Evolutionary conservation across 2,329 filamentous ascomycete species (phyloP).

Genomic region (Monosporascus sp.): DNA sequence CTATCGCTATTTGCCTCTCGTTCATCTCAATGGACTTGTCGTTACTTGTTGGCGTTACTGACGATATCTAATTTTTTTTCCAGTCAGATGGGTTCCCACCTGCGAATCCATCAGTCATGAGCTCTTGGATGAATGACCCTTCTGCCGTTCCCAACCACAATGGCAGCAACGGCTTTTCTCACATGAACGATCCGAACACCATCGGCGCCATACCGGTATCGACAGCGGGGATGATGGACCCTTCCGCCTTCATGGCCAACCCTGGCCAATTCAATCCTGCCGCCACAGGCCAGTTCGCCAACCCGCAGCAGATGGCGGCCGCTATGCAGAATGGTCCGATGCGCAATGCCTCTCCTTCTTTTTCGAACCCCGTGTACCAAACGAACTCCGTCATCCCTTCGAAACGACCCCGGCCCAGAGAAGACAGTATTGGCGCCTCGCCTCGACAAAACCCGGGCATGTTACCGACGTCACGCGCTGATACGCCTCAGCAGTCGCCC

Average conservation of each 20-base stretch:
- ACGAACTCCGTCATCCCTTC: conserved; percentile 84
- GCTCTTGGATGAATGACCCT: conserved; percentile 68
- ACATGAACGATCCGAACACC: conserved; percentile 56
- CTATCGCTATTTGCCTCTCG: conserved; percentile 28
- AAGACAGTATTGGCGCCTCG: conserved; percentile 80
- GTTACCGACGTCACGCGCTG: conserved; percentile 78
- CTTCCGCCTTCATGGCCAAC: conserved; percentile 57
- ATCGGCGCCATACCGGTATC: conserved; percentile 34
- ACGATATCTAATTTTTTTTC: conserved; percentile 32
- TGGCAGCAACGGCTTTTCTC: conserved; percentile 62
- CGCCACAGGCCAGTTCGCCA: conserved; percentile 47
- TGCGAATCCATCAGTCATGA: conserved; percentile 53
- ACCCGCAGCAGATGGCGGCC: conserved; percentile 48
- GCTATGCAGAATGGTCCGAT: conserved; percentile 76
- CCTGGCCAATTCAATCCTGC: conserved; percentile 53
- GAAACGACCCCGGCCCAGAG: conserved; percentile 74
- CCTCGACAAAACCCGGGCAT: conserved; percentile 70
- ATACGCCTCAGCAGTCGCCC: conserved; percentile 77
- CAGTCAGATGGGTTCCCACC: conserved; percentile 42
- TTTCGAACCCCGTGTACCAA: conserved; percentile 73
- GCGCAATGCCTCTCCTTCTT: conserved; percentile 77
- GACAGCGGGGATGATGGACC: conserved; percentile 53
- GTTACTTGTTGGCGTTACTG: conserved; percentile 30
- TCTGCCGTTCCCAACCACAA: conserved; percentile 60
- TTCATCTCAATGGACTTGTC: conserved; percentile 38